Percentiles rank a stretch among this genome's conserved stretches.
These are phyloP conservation scores for Laburnicola sp. DNA, from an alignment of 2,329 filamentous ascomycete genomes.

Conservation along the genomic window DNA sequence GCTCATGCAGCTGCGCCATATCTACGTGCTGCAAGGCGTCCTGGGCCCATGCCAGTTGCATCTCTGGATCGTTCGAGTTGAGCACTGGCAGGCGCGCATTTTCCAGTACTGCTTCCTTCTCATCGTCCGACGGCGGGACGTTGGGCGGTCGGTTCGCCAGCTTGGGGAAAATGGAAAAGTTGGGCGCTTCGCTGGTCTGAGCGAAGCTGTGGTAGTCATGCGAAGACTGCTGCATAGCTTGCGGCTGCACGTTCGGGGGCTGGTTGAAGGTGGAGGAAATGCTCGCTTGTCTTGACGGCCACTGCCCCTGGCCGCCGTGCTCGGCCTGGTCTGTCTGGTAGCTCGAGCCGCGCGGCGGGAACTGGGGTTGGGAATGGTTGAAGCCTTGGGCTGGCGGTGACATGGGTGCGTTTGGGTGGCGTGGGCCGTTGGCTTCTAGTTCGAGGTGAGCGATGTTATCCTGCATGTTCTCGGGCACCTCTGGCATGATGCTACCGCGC, in stretches of 20 bases:
- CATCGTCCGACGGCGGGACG: slow-evolving; percentile 89
- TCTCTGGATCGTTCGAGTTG: slow-evolving; percentile 90
- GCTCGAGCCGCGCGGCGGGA: slow-evolving; percentile 38
- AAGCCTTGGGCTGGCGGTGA: slow-evolving; percentile 35
- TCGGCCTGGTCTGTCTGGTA: slow-evolving; percentile 29
- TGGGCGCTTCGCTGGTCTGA: slow-evolving; percentile 61
- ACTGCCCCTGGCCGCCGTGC: slow-evolving; percentile 26
- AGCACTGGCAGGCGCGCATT: slow-evolving; percentile 81
- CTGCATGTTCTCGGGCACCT: slow-evolving; percentile 96
- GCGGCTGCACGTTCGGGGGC: slow-evolving; percentile 40
- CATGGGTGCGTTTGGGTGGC: slow-evolving; percentile 30
- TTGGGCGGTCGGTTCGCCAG: slow-evolving; percentile 78
- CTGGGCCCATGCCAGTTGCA: slow-evolving; percentile 96
- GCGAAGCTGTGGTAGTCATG: slow-evolving; percentile 47
- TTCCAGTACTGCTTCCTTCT: slow-evolving; percentile 88
- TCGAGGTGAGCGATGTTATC: slow-evolving; percentile 91
- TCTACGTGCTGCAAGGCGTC: slow-evolving; percentile 90
- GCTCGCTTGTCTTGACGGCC: slow-evolving; percentile 39
- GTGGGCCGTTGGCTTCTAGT: slow-evolving; percentile 66
- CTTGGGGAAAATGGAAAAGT: slow-evolving; percentile 90
- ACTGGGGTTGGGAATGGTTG: slow-evolving; percentile 29
- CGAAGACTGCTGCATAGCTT: slow-evolving; percentile 27
- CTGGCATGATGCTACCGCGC: slow-evolving; percentile 77
- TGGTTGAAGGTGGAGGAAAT: slow-evolving; percentile 44
- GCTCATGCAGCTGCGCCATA: slow-evolving; percentile 74